phyloP scores from a whole-genome alignment of 176 grass and related monocot species.

The Carex parvula region DNA sequence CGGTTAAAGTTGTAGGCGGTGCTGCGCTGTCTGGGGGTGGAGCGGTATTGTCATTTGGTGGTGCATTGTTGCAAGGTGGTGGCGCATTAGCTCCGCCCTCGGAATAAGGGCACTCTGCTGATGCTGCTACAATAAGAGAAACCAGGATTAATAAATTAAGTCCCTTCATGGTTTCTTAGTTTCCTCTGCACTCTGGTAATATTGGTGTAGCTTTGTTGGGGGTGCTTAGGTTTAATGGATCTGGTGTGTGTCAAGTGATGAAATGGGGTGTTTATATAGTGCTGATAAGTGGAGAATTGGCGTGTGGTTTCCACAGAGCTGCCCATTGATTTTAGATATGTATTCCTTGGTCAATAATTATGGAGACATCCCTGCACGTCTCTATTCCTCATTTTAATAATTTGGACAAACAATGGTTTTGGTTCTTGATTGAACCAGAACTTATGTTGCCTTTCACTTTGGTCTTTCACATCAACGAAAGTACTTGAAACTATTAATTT shows the following conservation, averaged over 20 bases:
- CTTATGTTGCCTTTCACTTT: too few species aligned
- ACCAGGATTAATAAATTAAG: background rate
- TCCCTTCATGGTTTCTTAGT: background rate
- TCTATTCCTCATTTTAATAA: background rate
- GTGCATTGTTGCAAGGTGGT: background rate
- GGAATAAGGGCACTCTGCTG: background rate
- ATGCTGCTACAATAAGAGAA: background rate
- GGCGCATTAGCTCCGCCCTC: background rate
- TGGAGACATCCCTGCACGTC: background rate
- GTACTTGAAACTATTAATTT: too few species aligned
- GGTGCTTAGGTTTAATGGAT: background rate
- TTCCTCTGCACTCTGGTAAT: background rate
- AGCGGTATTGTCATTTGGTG: background rate
- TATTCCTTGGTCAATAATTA: background rate
- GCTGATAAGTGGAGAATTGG: background rate
- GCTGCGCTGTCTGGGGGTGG: background rate
- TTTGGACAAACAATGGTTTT: background rate
- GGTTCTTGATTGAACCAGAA: too few species aligned
- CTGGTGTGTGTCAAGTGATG: background rate
- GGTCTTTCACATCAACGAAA: too few species aligned
- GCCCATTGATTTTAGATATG: background rate
- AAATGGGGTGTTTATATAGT: conserved; percentile 8
- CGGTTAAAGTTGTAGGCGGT: background rate
- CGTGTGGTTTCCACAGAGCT: background rate
- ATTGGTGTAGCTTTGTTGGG: too few species aligned